Evolutionary conservation across 352 stramenopile genomes (phyloP).

Genomic region (Halophytophthora batemanensis): DNA sequence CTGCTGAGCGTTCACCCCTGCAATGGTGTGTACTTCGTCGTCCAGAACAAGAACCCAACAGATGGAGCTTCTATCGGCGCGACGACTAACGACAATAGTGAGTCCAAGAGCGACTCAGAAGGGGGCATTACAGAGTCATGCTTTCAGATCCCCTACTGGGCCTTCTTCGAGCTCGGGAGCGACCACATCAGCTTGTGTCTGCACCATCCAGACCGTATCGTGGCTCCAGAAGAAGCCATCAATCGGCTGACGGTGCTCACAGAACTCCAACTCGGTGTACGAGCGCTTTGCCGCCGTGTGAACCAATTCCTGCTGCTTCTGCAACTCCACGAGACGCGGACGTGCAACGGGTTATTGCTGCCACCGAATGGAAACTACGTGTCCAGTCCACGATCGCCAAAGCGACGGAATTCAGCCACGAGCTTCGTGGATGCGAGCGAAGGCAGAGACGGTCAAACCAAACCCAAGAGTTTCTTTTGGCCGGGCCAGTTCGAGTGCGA

Average conservation of each 20-base stretch:
- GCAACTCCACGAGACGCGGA: constrained; percentile 81
- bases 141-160: constrained; percentile 77
- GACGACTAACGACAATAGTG: not conserved
- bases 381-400: constrained; percentile 41
- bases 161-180: constrained; percentile 62
- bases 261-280: constrained; percentile 65
- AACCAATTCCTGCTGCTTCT: constrained; percentile 84
- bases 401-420: constrained; percentile 28
- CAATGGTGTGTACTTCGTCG: constrained; percentile 71
- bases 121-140: not conserved
- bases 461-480: constrained; percentile 69
- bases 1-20: constrained; percentile 50
- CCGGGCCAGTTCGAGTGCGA: constrained; percentile 85
- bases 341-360: constrained; percentile 71
- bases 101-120: constrained; percentile 1
- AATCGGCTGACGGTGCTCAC: constrained; percentile 70
- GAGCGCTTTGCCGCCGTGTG: constrained; percentile 67
- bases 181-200: constrained; percentile 53
- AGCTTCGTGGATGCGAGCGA: constrained; percentile 18
- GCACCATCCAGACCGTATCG: constrained; percentile 49
- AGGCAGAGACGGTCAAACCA: constrained; percentile 10
- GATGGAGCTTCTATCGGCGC: not conserved
- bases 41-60: constrained; percentile 21
- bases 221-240: constrained; percentile 17
- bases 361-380: constrained; percentile 32